Evolutionary conservation across 2,329 filamentous ascomycete genomes (phyloP), one percentile per base, ranked within the genome.

Genomic region (Monilinia polystroma): DNA sequence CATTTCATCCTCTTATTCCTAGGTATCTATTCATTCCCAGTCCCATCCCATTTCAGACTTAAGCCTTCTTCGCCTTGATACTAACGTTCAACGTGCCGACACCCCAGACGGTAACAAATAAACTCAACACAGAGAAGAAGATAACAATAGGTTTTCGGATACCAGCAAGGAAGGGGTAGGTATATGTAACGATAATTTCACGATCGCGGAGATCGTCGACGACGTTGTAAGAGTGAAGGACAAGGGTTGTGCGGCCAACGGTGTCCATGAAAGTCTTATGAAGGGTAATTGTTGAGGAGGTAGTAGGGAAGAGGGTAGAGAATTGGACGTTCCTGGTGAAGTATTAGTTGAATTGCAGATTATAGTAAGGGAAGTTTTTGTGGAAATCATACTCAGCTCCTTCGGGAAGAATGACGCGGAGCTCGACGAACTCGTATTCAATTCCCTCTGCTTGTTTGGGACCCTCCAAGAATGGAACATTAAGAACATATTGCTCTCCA

Each of bases 241-340:
- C 89, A 68, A 99, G 83, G 0, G 89, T 85, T 0, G 94, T 96
- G 70, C 95, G 91, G 69, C 95, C 95, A 43, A 94, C 75, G 0
- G 95, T 98, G 79, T 99, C 95, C 80, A 99, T 90, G 80, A 93
- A 99, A 0, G 93, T 97, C 78, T 88, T 89, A 80, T 95, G 87
- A n/a, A 89, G 79, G 70, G 84, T 85, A 23, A 87, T 77, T 1
- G 78, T 77, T 35, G 86, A 84, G 59, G 84, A 82, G 59, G 87
- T 81, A 66, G 95, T 77, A 0, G 93, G 93, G 43, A 97, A 82
- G 5, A 86, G 85, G 64, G 92, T 92, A 70, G 86, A 82, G 75
- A 89, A 93, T 77, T 90, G 87, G 73, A 97, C 85, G 71, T 95
- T 93, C 69, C 93, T 95, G 10, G 35, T 45, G 43, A 53, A 3